Conservation (phyloP, 2,329 filamentous ascomycete genomes). For the Neoscytalidium dimidiatum region DNA sequence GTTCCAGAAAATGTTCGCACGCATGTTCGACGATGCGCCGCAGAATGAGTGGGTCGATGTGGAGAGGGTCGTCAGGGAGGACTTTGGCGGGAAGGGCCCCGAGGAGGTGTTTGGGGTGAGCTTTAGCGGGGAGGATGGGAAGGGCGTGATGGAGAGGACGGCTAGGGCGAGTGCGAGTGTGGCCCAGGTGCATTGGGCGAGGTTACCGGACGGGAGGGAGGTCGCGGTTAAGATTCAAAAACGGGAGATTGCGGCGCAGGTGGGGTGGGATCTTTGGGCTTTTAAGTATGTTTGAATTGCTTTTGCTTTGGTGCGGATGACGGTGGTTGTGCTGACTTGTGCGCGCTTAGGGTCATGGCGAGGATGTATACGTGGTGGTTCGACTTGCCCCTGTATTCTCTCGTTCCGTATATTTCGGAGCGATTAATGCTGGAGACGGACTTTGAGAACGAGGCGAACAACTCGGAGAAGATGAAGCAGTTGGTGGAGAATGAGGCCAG, state of each 20-base stretch:
- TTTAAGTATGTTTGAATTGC: constrained; percentile 66
- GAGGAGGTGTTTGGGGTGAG: constrained; percentile 93
- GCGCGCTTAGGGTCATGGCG: constrained; percentile 66
- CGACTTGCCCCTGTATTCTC: constrained; percentile 85
- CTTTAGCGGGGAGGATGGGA: constrained; percentile 66
- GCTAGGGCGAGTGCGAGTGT: constrained; percentile 84
- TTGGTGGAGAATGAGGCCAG: constrained; percentile 75
- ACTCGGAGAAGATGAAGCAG: constrained; percentile 79
- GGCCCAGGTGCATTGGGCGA: constrained; percentile 95
- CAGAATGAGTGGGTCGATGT: constrained; percentile 88
- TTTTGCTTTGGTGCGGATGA: background rate
- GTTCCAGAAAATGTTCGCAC: constrained; percentile 92
- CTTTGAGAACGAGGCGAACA: constrained; percentile 87
- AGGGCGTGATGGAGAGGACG: constrained; percentile 69
- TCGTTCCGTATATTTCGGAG: constrained; percentile 92
- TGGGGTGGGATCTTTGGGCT: constrained; percentile 93
- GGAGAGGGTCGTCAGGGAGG: constrained; percentile 80
- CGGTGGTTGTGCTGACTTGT: constrained; percentile 9
- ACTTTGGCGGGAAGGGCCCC: constrained; percentile 79
- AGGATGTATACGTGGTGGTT: constrained; percentile 85
- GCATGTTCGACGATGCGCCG: constrained; percentile 97
- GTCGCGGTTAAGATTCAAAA: constrained; percentile 98
- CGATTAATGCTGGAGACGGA: constrained; percentile 92
- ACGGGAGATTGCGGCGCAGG: constrained; percentile 85
- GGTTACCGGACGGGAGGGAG: constrained; percentile 80